Conservation (phyloP, 805 yeast species). For the Metschnikowia kofuensis region DNA sequence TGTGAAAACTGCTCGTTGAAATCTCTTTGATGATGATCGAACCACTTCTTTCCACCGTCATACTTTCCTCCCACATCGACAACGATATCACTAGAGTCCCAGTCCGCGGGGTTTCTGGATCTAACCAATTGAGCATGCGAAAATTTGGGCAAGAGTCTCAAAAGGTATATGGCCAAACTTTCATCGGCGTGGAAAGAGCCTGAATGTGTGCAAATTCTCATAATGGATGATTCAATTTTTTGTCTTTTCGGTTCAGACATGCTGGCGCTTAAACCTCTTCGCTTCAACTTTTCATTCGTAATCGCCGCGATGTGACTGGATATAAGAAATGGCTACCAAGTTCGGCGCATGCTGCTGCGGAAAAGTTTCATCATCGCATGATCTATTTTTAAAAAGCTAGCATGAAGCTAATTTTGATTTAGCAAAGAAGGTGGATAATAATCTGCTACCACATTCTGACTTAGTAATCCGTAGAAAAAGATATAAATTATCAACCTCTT, state of each 20-base stretch:
- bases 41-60: slow-evolving; percentile 70
- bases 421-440: too few relatives aligned
- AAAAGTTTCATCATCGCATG: not conserved
- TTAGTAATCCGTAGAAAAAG: too few relatives aligned
- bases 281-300: slow-evolving; percentile 2
- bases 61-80: slow-evolving; percentile 94
- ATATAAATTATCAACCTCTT: too few relatives aligned
- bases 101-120: slow-evolving; percentile 76
- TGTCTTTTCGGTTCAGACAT: slow-evolving; percentile 23
- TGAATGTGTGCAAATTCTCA: slow-evolving; percentile 82
- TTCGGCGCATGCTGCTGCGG: too few relatives aligned
- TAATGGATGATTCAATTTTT: slow-evolving; percentile 15
- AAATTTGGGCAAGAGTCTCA: slow-evolving; percentile 68
- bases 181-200: slow-evolving; percentile 98
- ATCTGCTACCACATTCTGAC: too few relatives aligned
- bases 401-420: too few relatives aligned
- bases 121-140: slow-evolving; percentile 67
- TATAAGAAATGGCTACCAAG: not conserved
- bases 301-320: slow-evolving; percentile 12
- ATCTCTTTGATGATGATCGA: slow-evolving; percentile 96
- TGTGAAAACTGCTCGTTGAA: slow-evolving; percentile 71
- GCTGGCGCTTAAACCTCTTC: slow-evolving; percentile 5
- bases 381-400: not conserved
- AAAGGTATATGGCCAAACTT: slow-evolving; percentile 86
- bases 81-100: slow-evolving; percentile 88